Conservation (phyloP, 2,329 filamentous ascomycete species). For the Sclerotinia sclerotiorum region DNA sequence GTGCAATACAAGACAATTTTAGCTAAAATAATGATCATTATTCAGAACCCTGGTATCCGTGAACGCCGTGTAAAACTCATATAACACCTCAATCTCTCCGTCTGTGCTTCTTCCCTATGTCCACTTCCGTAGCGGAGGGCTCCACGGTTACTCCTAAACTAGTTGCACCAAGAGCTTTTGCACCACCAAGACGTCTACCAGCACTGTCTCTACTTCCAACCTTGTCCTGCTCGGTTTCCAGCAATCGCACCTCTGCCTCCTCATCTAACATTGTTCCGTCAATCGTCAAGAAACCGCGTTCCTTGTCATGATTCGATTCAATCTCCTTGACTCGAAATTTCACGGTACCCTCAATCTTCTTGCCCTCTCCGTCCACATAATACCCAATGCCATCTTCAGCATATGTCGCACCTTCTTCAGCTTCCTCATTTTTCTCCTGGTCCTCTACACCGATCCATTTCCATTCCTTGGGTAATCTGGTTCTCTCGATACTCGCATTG, state of each 20-base stretch:
- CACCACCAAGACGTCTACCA: slow-evolving; percentile 42
- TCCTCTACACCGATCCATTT: slow-evolving; percentile 64
- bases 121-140: slow-evolving; percentile 25
- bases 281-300: slow-evolving; percentile 78
- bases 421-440: slow-evolving; percentile 39
- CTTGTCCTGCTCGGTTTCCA: slow-evolving; percentile 53
- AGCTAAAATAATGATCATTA: slow-evolving; percentile 17
- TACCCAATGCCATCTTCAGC: slow-evolving; percentile 63
- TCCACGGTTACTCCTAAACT: slow-evolving; percentile 37
- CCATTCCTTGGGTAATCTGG: slow-evolving; percentile 75
- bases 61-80: slow-evolving; percentile 8
- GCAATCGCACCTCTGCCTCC: slow-evolving; percentile 62
- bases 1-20: neutral
- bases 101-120: slow-evolving; percentile 19
- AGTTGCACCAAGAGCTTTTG: slow-evolving; percentile 38
- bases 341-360: slow-evolving; percentile 68
- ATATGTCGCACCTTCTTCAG: slow-evolving; percentile 44
- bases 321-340: slow-evolving; percentile 82
- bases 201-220: slow-evolving; percentile 44
- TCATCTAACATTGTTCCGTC: slow-evolving; percentile 81
- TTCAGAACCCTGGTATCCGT: slow-evolving; percentile 23
- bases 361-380: slow-evolving; percentile 72
- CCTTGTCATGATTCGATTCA: slow-evolving; percentile 72
- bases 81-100: slow-evolving; percentile 19
- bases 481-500: slow-evolving; percentile 80